Base-by-base conservation (phyloP, 164 flowering plant genomes). In the Cinnamomum chago region DNA sequence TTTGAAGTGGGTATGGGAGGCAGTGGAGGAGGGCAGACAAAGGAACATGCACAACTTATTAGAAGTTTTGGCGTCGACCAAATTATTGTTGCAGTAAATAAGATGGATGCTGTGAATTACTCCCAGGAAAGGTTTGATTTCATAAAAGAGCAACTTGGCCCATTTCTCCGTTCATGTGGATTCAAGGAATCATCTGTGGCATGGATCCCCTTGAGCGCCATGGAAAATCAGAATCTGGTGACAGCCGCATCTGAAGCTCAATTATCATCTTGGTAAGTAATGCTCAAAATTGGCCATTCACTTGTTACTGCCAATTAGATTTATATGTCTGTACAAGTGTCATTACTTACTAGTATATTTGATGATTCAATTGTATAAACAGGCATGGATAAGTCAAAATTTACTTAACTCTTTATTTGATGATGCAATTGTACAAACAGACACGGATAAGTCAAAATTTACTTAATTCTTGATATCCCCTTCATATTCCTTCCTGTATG, bases 51-150 rank as follows among this genome's bases (percentile, higher is more conserved):
- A 74, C 97, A 88, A 75, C 93, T 96, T 55, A 86, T 96, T 50
- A 86, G 97, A 84, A 94, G 99, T 70, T 96, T 96, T 88, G 99
- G 99, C 51, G 95, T 90, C 76, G 97, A 96, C 58, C 98, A 96
- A 76, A 75, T 96, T 76, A 91, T 96, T 72, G 89, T 96, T 76
- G 95, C 91, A 6, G 83, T 96, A 62, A 96, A 96, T 85, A 96
- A 96, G 84, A 92, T 96, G 97, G 99, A 96, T 85, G 82, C 58
- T 47, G 93, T 94, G 72, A 86, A 71, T 20, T 94, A 91, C 79
- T 91, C 99, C 51, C 83, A 84, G 80, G 94, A 94, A 72, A 90
- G 99, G 20, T 96, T 93, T 88, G 89, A 94, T 70, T 73, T 80
- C 65, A 88, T 96, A 60, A 89, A 87, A 78, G 64, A 68, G 69